These are phyloP conservation scores for Rhizopogon rudus DNA, from an alignment of 768 basidiomycete genomes.

Conservation along the genomic window DNA sequence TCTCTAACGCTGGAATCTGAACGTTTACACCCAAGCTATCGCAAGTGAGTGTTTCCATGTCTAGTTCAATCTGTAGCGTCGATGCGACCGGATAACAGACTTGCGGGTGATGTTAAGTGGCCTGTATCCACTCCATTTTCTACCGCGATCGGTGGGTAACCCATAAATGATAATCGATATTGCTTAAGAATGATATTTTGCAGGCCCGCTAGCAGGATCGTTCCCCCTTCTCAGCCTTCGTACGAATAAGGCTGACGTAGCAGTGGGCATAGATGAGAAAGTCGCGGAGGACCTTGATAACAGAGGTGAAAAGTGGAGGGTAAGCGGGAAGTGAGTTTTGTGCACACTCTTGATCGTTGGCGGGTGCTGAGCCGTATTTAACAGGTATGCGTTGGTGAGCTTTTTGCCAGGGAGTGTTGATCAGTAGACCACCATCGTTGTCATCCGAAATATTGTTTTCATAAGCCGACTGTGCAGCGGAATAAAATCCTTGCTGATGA, in stretches of 20 bases:
- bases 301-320: conserved; percentile 68
- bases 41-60: conserved; percentile 56
- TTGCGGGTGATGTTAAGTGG: conserved; percentile 89
- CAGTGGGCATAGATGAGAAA: conserved; percentile 70
- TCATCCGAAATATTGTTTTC: background rate
- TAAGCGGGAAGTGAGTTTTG: conserved; percentile 63
- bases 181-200: background rate
- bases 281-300: conserved; percentile 64
- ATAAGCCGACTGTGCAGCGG: background rate
- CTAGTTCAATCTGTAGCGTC: conserved; percentile 3
- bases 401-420: conserved; percentile 15
- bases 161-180: background rate
- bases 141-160: conserved; percentile 57
- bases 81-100: conserved; percentile 36
- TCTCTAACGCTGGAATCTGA: background rate
- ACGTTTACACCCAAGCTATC: conserved; percentile 47
- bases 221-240: conserved; percentile 83
- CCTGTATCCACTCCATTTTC: conserved; percentile 73
- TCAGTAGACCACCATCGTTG: background rate
- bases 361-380: background rate
- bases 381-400: conserved; percentile 27
- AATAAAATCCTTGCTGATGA: too few species aligned
- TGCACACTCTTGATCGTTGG: background rate
- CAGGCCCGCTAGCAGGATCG: conserved; percentile 72
- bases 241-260: conserved; percentile 95